Base-by-base conservation (phyloP, 805 yeast species). In the Ascoidea rubescens region DNA sequence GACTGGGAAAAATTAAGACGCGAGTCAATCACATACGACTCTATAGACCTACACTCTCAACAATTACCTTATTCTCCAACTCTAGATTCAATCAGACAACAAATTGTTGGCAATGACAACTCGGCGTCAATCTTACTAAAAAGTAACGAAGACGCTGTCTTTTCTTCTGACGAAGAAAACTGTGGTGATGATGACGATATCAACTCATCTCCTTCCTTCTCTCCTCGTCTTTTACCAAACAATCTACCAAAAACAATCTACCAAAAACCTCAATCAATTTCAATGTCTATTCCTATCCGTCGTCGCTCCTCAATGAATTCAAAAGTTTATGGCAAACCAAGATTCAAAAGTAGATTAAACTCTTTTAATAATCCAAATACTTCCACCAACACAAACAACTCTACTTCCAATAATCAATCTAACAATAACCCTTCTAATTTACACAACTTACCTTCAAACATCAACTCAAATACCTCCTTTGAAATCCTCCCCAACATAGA, bases 1-100 rank as follows among this genome's bases (percentile, higher is more conserved):
- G 46, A 28, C n/a, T 37, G 43, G 43, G 43, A 37, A 37, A 37
- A 54, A 17, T 30, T 49, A 16, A 64, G 82, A 57, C 66, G 83
- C 55, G 80, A 75, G 59, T 74, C 79, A 12, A 78, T 78, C 44
- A 73, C 80, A 21, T 72, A 70, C 58, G 63, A 71, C 32, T 63
- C 64, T 45, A 62, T 68, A 16, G 78, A 73, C 57, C 61, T 69
- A 51, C 81, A 77, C 62, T 69, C 67, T 56, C 58, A 73, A 30
- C 72, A 68, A 54, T 60, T 77, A 12, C 83, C 83, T 14, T 48
- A 53, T 1, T 68, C 71, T 21, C 72, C 72, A 4, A 55, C 58
- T 28, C 53, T 54, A 58, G 62, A 56, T 16, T 65, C 69, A 10
- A 10, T 37, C 8, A 37, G 43, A 37, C 43, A 37, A 37, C 14